Percentiles rank a stretch among this genome's conserved stretches.
These are phyloP conservation scores for Podospora pseudoanserina DNA, from an alignment of 495 filamentous ascomycete genomes.

Conservation along the genomic window DNA sequence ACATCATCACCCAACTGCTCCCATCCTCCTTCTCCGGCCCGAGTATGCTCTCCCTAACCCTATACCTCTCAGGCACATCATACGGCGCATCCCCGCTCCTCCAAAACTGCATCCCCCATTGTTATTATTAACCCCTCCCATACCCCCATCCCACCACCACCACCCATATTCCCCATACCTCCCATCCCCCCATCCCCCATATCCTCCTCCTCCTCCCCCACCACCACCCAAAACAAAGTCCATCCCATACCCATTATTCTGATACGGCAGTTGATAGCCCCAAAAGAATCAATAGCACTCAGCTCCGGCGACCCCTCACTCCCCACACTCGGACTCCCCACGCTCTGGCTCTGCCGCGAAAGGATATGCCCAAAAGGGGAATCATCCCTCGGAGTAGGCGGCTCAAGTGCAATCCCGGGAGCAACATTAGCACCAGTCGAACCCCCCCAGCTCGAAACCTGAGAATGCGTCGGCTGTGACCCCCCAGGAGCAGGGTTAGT, in stretches of 20 bases:
- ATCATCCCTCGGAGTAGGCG: slow-evolving; percentile 18
- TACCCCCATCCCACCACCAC: neutral
- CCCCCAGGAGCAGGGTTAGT: too few species aligned
- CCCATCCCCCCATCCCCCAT: neutral
- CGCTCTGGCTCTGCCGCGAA: neutral
- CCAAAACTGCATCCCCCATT: neutral
- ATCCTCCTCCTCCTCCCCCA: too few species aligned
- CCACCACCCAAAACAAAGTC: neutral
- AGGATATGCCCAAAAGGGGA: neutral
- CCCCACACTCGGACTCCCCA: neutral
- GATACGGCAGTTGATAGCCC: neutral
- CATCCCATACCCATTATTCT: neutral
- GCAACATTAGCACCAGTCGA: neutral
- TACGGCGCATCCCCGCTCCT: slow-evolving; percentile 30
- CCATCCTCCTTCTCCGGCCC: slow-evolving; percentile 31
- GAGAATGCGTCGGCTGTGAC: neutral
- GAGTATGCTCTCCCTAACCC: slow-evolving; percentile 31
- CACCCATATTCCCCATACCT: neutral
- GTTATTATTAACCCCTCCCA: neutral
- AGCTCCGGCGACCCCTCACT: neutral
- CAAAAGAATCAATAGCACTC: slow-evolving; percentile 5
- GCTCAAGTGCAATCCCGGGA: slow-evolving; percentile 15
- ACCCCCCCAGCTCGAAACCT: neutral
- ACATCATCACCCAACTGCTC: slow-evolving; percentile 31
- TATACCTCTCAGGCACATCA: slow-evolving; percentile 31